Conservation (phyloP, 2,329 filamentous ascomycete genomes). For the Cadophora sp. region DNA sequence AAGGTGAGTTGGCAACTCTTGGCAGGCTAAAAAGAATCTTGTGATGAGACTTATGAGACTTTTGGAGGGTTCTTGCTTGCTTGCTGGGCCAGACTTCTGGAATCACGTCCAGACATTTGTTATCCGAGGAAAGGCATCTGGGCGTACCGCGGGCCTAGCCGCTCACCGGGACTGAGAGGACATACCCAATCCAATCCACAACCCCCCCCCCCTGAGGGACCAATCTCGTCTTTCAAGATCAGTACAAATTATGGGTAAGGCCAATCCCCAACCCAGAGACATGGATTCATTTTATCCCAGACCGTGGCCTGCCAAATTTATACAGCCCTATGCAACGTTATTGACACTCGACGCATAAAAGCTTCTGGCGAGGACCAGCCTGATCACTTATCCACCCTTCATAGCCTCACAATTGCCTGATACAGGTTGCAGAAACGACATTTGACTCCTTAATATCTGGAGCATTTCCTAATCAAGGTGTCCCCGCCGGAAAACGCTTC, state of each 20-base stretch:
- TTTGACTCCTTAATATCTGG: constrained; percentile 17
- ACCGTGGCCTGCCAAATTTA: constrained; percentile 15
- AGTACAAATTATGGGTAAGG: background rate
- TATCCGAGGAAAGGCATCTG: background rate
- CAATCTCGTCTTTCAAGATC: constrained; percentile 15
- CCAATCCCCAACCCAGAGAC: constrained; percentile 7
- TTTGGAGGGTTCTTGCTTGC: constrained; percentile 21
- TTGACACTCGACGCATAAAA: constrained; percentile 24
- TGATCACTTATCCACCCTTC: constrained; percentile 19
- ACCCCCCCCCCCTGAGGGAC: constrained; percentile 18
- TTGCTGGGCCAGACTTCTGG: constrained; percentile 19
- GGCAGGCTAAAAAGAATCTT: background rate
- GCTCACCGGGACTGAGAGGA: constrained; percentile 19
- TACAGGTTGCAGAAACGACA: constrained; percentile 3
- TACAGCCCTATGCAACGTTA: constrained; percentile 21
- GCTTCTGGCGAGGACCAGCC: background rate
- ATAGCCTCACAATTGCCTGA: constrained; percentile 16
- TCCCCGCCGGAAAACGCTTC: constrained; percentile 23
- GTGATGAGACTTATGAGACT: background rate
- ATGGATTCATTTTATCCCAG: constrained; percentile 8
- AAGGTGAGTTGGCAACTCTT: constrained; percentile 3
- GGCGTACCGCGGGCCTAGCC: constrained; percentile 7
- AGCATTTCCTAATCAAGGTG: constrained; percentile 19
- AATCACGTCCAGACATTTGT: background rate
- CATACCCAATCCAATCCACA: constrained; percentile 3